Evolutionary conservation across 805 yeast species (phyloP).

Genomic region (Starmerella scarabaei): DNA sequence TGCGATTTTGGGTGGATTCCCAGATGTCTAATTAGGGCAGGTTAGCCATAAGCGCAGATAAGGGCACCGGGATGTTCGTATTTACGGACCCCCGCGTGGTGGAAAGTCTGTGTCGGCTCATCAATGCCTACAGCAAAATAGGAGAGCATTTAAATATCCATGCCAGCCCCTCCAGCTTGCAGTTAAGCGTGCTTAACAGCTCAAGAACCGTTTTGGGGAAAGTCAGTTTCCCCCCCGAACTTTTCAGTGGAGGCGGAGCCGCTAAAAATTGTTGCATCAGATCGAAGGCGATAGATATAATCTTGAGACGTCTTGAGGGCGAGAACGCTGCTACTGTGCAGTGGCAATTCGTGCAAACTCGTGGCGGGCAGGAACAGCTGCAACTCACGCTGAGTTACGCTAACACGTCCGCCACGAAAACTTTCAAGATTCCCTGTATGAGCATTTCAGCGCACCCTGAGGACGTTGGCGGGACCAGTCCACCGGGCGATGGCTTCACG

Average conservation of each 20-base stretch:
- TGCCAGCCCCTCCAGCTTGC: constrained; percentile 4
- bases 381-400: constrained; percentile 4
- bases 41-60: too few species aligned
- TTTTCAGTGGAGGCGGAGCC: constrained; percentile 8
- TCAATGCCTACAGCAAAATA: constrained; percentile 8
- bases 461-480: constrained; percentile 3
- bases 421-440: constrained; percentile 8
- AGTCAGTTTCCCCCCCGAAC: constrained; percentile 2
- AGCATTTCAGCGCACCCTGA: constrained; percentile 5
- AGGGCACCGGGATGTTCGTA: too few species aligned
- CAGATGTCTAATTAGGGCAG: too few species aligned
- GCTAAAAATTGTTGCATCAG: constrained; percentile 7
- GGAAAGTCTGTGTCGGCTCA: constrained; percentile 3
- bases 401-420: constrained; percentile 6
- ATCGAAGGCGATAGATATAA: constrained; percentile 14
- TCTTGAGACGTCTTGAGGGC: constrained; percentile 8
- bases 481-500: constrained; percentile 2
- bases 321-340: constrained; percentile 2
- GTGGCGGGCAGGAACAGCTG: constrained; percentile 13
- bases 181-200: constrained; percentile 9
- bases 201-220: constrained; percentile 11
- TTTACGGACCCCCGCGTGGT: constrained; percentile 11
- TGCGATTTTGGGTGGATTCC: too few species aligned
- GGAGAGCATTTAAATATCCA: constrained; percentile 14
- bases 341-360: constrained; percentile 6